Base-by-base conservation (phyloP, 768 basidiomycete genomes). In the Leccinellum albellum region DNA sequence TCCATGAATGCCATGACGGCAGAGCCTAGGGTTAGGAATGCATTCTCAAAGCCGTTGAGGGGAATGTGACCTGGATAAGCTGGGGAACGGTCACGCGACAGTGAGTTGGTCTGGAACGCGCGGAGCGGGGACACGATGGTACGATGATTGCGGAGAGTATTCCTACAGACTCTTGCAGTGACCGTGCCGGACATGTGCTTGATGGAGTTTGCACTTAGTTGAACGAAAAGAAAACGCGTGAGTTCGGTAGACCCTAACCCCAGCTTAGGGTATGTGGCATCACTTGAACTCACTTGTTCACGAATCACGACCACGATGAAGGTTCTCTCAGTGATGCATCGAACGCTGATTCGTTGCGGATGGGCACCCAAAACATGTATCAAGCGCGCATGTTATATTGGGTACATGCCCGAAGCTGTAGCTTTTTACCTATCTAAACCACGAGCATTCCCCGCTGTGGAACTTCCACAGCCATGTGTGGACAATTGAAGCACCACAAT, bases 61-160 rank as follows among this genome's bases (percentile, higher is more conserved):
- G 90, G 91, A 56, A 95, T 83, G 70, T 92, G 89, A 28, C 89
- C 91, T 15, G 84, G 79, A 67, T 94, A 94, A 6, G 82, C 79
- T 32, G 89, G 75, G n/a, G 57, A 64, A 42, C 55, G 61, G 26
- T 59, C 37, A 40, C 37, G 55, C 24, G 51, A 47, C 1, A 40
- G 21, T 7, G 55, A 33, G 28, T 44, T 50, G 20, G 64, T 60
- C 40, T 63, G 67, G 26, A 64, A 54, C 24, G 51, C 12, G 40
- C 62, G 70, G 8, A 33, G n/a, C n/a, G n/a, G n/a, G n/a, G n/a
- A n/a, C n/a, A n/a, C n/a, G n/a, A n/a, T n/a, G n/a, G n/a, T n/a
- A 10, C n/a, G 54, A 23, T 20, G 42, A 28, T 52, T 49, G n/a
- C 9, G 45, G 32, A 33, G 4, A 26, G 28, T 15, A 6, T 51